Evolutionary conservation across 192 early-diverging fungal genomes (phyloP).

Genomic region (Entophlyctis luteolus): DNA sequence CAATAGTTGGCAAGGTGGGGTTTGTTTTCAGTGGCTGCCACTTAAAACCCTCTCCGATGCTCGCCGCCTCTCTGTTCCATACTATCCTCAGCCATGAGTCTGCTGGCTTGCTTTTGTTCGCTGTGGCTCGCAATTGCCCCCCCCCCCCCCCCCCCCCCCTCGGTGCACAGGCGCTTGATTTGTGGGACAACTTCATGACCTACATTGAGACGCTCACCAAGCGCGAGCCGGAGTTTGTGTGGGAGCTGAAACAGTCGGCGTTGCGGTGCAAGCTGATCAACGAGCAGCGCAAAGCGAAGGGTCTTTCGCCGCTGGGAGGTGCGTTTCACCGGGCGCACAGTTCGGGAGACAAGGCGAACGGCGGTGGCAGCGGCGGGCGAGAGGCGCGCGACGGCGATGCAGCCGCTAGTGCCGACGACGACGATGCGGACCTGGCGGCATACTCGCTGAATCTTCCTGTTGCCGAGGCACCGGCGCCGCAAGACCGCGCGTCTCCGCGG

Average conservation of each 20-base stretch:
- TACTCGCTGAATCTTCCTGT: too few species aligned
- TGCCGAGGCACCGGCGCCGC: background rate
- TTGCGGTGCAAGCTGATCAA: slow-evolving; percentile 14
- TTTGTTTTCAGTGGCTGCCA: background rate
- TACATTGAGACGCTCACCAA: slow-evolving; percentile 14
- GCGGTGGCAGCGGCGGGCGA: background rate
- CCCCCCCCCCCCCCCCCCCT: too few species aligned
- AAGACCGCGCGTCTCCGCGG: background rate
- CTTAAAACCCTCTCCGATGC: too few species aligned
- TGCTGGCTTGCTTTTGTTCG: too few species aligned
- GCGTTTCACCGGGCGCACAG: background rate
- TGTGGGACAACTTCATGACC: slow-evolving; percentile 17
- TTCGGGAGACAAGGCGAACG: background rate
- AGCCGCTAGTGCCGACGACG: too few species aligned
- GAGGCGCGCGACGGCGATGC: too few species aligned
- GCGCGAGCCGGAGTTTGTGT: slow-evolving; percentile 15
- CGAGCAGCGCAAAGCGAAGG: background rate
- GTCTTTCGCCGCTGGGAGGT: background rate
- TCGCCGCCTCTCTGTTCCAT: too few species aligned
- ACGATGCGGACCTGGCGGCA: too few species aligned
- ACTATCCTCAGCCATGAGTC: too few species aligned
- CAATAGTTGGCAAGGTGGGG: slow-evolving; percentile 20
- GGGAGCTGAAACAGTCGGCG: slow-evolving; percentile 15
- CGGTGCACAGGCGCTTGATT: slow-evolving; percentile 13
- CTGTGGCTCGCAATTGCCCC: too few species aligned